Evolutionary conservation across 495 filamentous ascomycete genomes (phyloP).

Genomic region (Penicillium longicatenatum): DNA sequence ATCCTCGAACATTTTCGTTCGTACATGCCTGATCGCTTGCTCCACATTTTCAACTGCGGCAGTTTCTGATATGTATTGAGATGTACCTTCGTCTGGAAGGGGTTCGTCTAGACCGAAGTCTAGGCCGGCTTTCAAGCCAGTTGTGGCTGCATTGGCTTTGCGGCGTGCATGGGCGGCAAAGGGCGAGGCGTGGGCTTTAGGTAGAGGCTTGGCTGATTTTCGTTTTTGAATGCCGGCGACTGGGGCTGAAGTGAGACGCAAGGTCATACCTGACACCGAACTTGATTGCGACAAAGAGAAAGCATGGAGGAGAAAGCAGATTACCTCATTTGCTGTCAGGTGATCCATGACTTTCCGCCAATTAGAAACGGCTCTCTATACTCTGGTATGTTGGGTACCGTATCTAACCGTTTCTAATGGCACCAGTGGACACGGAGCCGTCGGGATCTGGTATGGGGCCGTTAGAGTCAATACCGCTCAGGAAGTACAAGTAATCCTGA

Average conservation of each 20-base stretch:
- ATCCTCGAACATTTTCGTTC: slow-evolving; percentile 65
- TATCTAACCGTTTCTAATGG: slow-evolving; percentile 5
- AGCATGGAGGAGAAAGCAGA: neutral
- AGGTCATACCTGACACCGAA: slow-evolving; percentile 36
- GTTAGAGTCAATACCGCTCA: slow-evolving; percentile 9
- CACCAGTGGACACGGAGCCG: neutral
- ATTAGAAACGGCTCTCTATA: slow-evolving; percentile 13
- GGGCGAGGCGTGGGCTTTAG: slow-evolving; percentile 41
- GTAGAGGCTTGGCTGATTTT: slow-evolving; percentile 17
- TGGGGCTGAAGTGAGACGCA: slow-evolving; percentile 49
- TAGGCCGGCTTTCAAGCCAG: slow-evolving; percentile 36
- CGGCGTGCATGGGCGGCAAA: slow-evolving; percentile 58
- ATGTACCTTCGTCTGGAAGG: slow-evolving; percentile 42
- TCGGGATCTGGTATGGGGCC: slow-evolving; percentile 13
- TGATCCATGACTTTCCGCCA: slow-evolving; percentile 24
- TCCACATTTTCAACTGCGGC: slow-evolving; percentile 62
- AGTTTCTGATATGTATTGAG: slow-evolving; percentile 44
- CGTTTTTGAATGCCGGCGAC: slow-evolving; percentile 48
- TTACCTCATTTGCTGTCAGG: slow-evolving; percentile 20
- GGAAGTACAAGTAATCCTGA: neutral
- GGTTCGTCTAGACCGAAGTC: slow-evolving; percentile 49
- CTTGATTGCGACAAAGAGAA: neutral
- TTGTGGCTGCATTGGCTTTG: slow-evolving; percentile 49
- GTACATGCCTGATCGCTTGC: slow-evolving; percentile 63
- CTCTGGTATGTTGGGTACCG: slow-evolving; percentile 19